These are phyloP conservation scores for Dalbergia cultrata DNA, from an alignment of 306 rosid species.

Conservation along the genomic window DNA sequence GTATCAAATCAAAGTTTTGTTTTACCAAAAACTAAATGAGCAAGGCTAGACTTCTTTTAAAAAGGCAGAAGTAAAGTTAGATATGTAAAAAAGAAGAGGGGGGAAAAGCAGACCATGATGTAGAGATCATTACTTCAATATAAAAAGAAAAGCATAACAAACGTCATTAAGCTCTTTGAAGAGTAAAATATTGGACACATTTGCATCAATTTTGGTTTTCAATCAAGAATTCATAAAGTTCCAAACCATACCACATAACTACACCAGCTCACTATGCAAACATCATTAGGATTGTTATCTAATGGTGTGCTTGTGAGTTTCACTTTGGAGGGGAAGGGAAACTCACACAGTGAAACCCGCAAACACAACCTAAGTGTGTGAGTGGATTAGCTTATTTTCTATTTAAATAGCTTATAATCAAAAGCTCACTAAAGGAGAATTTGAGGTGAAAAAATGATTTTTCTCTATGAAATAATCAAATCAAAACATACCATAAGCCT, in stretches of 20 bases:
- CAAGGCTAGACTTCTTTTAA: conserved; percentile 21
- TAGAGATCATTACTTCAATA: conserved; percentile 22
- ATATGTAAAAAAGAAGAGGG: not conserved
- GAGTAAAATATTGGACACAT: conserved; percentile 16
- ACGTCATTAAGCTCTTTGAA: conserved; percentile 11
- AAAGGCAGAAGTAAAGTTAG: conserved; percentile 30
- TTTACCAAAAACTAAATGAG: not conserved
- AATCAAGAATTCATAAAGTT: conserved; percentile 24
- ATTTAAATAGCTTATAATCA: not conserved
- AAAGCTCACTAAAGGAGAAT: not conserved
- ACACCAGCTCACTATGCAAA: conserved; percentile 4
- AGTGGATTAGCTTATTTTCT: not conserved
- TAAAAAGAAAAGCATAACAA: conserved; percentile 10
- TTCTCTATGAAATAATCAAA: not conserved
- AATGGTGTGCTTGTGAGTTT: too few species aligned
- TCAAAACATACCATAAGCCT: not conserved
- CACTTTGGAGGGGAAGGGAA: too few species aligned
- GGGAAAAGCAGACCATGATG: not conserved
- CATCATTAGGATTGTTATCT: not conserved
- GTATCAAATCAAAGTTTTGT: conserved; percentile 6
- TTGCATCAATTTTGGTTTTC: conserved; percentile 26
- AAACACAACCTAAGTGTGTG: not conserved
- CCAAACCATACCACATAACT: conserved; percentile 27
- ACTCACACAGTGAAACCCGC: too few species aligned
- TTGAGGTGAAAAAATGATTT: not conserved